phyloP scores from a whole-genome alignment of 495 filamentous ascomycete species.

The Hypomontagnella submonticulosa region DNA sequence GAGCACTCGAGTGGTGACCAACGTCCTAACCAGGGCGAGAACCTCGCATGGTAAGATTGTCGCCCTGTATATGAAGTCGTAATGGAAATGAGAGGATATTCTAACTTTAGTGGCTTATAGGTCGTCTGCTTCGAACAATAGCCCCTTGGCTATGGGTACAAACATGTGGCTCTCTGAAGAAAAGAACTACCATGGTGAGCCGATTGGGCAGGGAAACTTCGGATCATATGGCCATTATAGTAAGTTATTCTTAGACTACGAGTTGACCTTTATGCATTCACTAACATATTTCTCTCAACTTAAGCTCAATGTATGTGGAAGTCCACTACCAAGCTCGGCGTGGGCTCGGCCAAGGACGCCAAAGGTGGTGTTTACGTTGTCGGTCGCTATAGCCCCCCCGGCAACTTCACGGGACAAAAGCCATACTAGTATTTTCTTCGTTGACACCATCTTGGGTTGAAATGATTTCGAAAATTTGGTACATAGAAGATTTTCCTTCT shows the following conservation, averaged over 20 bases:
- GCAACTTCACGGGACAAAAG: conserved; percentile 51
- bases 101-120: conserved; percentile 15
- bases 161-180: conserved; percentile 50
- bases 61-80: background rate
- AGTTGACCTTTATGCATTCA: background rate
- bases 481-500: too few relatives aligned
- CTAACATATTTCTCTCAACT: conserved; percentile 17
- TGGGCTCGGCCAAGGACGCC: conserved; percentile 48
- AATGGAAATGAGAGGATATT: background rate
- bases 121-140: conserved; percentile 27
- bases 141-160: conserved; percentile 34
- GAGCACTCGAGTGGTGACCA: conserved; percentile 48
- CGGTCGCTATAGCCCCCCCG: conserved; percentile 52
- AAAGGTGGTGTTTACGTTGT: conserved; percentile 52
- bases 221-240: conserved; percentile 52
- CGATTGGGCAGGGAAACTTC: conserved; percentile 52
- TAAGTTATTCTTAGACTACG: conserved; percentile 25
- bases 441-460: background rate
- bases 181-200: conserved; percentile 52
- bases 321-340: conserved; percentile 50
- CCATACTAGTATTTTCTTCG: conserved; percentile 35
- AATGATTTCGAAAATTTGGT: too few relatives aligned
- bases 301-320: conserved; percentile 57
- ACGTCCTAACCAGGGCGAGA: conserved; percentile 53
- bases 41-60: conserved; percentile 50